A percentile compares a stretch with the other conserved stretches of the same genome.
phyloP scores from a whole-genome alignment of 805 yeast species.

The Candida germanica region DNA sequence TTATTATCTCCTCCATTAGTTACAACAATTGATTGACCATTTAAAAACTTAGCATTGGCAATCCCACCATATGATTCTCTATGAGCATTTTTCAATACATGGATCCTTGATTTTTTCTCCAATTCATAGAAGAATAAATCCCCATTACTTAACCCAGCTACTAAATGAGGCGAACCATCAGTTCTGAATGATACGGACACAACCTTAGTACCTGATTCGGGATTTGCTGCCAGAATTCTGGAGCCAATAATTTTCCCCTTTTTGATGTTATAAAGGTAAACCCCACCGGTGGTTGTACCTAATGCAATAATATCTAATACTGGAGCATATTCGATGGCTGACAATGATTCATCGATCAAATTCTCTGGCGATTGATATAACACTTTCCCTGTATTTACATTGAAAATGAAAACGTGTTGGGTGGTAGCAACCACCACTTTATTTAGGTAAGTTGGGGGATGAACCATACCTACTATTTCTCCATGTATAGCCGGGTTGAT shows the following conservation, averaged over 20 bases:
- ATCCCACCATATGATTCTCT: constrained; percentile 75
- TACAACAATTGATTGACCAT: constrained; percentile 88
- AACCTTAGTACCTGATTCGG: constrained; percentile 39
- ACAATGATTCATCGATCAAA: constrained; percentile 50
- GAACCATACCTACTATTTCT: constrained; percentile 63
- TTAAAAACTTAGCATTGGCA: constrained; percentile 66
- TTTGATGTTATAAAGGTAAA: constrained; percentile 63
- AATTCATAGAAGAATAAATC: constrained; percentile 85
- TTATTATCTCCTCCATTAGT: constrained; percentile 91
- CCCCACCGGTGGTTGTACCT: constrained; percentile 68
- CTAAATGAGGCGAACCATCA: constrained; percentile 82
- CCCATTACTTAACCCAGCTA: constrained; percentile 74
- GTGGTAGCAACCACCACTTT: constrained; percentile 83
- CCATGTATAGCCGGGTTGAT: constrained; percentile 62
- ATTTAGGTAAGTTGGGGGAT: constrained; percentile 90
- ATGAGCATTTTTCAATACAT: constrained; percentile 70
- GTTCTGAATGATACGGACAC: constrained; percentile 81
- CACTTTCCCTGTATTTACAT: constrained; percentile 73
- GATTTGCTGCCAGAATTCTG: constrained; percentile 48
- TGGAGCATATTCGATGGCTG: constrained; percentile 80
- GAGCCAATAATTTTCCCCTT: constrained; percentile 51
- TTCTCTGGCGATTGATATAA: constrained; percentile 50
- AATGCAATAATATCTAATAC: constrained; percentile 80
- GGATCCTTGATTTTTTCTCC: constrained; percentile 68
- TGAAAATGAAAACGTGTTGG: constrained; percentile 57